Evolutionary conservation across 2,329 filamentous ascomycete genomes (phyloP).

Genomic region (Zopfia rhizophila): DNA sequence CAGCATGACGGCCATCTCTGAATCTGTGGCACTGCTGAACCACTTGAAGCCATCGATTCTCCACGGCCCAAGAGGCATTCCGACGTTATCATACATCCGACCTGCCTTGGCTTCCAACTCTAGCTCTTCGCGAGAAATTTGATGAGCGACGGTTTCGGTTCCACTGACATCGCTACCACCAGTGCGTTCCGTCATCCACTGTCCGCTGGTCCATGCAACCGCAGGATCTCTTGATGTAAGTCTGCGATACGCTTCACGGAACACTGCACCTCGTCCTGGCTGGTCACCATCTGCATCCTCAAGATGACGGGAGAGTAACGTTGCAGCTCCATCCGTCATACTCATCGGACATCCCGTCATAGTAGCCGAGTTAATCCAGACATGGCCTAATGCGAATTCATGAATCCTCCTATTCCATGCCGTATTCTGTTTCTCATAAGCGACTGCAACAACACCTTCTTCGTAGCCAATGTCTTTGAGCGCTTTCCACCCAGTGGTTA

Average conservation of each 20-base stretch:
- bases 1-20: conserved; percentile 71
- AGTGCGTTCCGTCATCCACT: conserved; percentile 80
- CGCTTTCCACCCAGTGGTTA: conserved; percentile 72
- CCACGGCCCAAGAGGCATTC: conserved; percentile 65
- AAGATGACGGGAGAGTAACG: conserved; percentile 33
- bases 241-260: conserved; percentile 64
- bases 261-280: conserved; percentile 52
- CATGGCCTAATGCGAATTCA: conserved; percentile 68
- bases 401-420: conserved; percentile 66
- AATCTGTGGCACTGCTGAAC: conserved; percentile 75
- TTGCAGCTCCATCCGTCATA: conserved; percentile 71
- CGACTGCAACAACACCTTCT: conserved; percentile 69
- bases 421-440: conserved; percentile 65
- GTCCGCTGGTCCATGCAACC: conserved; percentile 74
- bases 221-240: conserved; percentile 64
- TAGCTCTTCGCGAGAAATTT: conserved; percentile 34
- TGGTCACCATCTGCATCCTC: conserved; percentile 37
- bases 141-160: conserved; percentile 70
- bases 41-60: conserved; percentile 75
- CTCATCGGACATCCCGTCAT: conserved; percentile 72
- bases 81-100: conserved; percentile 37
- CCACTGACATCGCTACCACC: conserved; percentile 76
- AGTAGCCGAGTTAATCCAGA: conserved; percentile 70
- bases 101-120: conserved; percentile 34
- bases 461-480: conserved; percentile 68